Conservation (phyloP, 768 basidiomycete species). For the Kwoniella dejecticola region DNA sequence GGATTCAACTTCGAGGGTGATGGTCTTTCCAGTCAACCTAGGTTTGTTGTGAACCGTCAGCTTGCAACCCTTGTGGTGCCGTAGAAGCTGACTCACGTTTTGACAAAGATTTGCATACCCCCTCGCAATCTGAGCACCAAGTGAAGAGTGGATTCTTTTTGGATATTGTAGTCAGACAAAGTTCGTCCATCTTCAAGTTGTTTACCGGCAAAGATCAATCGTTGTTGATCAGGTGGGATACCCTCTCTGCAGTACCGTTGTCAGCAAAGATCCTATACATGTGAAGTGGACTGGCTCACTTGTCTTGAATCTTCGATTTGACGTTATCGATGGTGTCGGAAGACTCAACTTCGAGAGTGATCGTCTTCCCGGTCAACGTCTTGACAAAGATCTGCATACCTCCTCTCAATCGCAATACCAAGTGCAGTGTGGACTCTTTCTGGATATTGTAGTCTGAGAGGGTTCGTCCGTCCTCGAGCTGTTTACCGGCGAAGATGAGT, state of each 20-base stretch:
- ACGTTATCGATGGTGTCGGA: slow-evolving; percentile 93
- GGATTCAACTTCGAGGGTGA: slow-evolving; percentile 45
- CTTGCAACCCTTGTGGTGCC: not conserved
- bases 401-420: slow-evolving; percentile 79
- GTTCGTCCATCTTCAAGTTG: slow-evolving; percentile 91
- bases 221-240: slow-evolving; percentile 71
- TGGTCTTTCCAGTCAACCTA: slow-evolving; percentile 42
- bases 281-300: slow-evolving; percentile 60
- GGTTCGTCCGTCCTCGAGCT: slow-evolving; percentile 87
- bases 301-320: slow-evolving; percentile 92
- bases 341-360: slow-evolving; percentile 72
- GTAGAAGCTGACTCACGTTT: slow-evolving; percentile 30
- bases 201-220: slow-evolving; percentile 89
- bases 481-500: slow-evolving; percentile 89
- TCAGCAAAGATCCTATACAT: slow-evolving; percentile 65
- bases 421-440: slow-evolving; percentile 56
- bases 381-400: slow-evolving; percentile 71
- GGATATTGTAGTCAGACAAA: slow-evolving; percentile 71
- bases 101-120: slow-evolving; percentile 65
- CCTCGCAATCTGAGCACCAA: slow-evolving; percentile 78
- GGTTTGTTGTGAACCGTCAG: not conserved
- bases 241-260: slow-evolving; percentile 47
- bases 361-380: slow-evolving; percentile 56
- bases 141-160: slow-evolving; percentile 55
- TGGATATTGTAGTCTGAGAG: slow-evolving; percentile 73